Base-by-base conservation (phyloP, 1,284 basidiomycete species). In the Tilletiaria anomala region DNA sequence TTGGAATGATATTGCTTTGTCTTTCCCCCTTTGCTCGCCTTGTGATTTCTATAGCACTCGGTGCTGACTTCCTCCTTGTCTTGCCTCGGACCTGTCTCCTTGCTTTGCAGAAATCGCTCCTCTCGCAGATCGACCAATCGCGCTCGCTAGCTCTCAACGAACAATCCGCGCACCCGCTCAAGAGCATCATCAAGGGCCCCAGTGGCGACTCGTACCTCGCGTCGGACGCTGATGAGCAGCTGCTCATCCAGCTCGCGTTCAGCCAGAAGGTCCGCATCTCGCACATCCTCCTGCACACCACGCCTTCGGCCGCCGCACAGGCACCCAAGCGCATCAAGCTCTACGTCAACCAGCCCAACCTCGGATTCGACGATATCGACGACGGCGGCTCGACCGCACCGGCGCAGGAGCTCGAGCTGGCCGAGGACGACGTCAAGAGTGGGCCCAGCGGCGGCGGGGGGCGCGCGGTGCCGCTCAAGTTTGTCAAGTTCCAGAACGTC, bases 121-220 rank as follows among this genome's bases (percentile, higher is more conserved):
- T n/a, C n/a, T n/a, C n/a, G n/a, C n/a, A n/a, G n/a, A n/a, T n/a
- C n/a, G n/a, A n/a, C n/a, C n/a, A n/a, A n/a, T n/a, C n/a, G n/a
- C n/a, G n/a, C n/a, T n/a, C n/a, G n/a, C n/a, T n/a, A n/a, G 85
- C 83, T 50, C 73, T 87, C 47, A 86, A 87, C 65, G 84, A 87
- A 66, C 71, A 74, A 22, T 56, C 67, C 2, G 64, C 68, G 1
- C 78, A 82, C 59, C 73, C 75, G 6, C 64, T 85, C 41, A 76
- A 77, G 49, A 71, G 69, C 1, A 52, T 61, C 22, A 77, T 73
- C 57, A 66, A 68, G 10, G 71, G 65, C 5, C 63, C 69, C 12
- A 68, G 65, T 42, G 70, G 69, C 6, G 57, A 56, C 75, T 81
- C 68, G 24, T 82, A 76, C 64, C 72, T 87, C 45, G 73, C 79